Evolutionary conservation across 495 filamentous ascomycete species (phyloP), one percentile per base, ranked within the genome.

Genomic region (Sordaria brevicollis): DNA sequence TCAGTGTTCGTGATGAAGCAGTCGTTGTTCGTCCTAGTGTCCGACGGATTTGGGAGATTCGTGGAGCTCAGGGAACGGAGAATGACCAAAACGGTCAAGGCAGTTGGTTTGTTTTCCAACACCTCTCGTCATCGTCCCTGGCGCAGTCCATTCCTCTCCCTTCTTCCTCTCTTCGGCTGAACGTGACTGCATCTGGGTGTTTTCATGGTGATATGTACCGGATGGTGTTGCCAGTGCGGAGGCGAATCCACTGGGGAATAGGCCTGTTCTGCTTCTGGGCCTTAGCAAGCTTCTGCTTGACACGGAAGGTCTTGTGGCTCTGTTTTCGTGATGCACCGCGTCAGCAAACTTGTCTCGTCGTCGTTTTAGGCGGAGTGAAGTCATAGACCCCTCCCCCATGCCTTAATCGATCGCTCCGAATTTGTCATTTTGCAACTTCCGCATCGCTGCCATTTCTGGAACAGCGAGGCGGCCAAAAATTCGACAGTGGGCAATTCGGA

Each of bases 281-380:
- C 88, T 93, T 97, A 80, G 96, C 95, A 87, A 99, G 95, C 95
- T 99, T 99, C 84, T 95, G 91, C 94, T 99, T 99, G 84, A 93
- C 96, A 82, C 92, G 91, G 92, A 97, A 97, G 80, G 93, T 92
- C 89, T 97, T 97, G 87, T 99, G 93, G 89, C 90, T 93, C 93
- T 97, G 82, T 82, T 72, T 71, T 70, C 65, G 33, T 35, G 68
- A 71, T 68, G 65, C 38, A 41, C 66, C 8, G 71, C 19, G 73
- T 77, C 57, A 78, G 75, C 69, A 13, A 66, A 62, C 11, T 2
- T 36, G 25, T 67, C 65, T 66, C 39, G 35, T 38, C 49, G 49
- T 31, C 5, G 49, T 62, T 43, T 43, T 8, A 29, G 21, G 29
- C 67, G 21, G n/a, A 11, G 67, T 57, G 38, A 54, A 41, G 35